phyloP scores from a whole-genome alignment of 2,329 filamentous ascomycete genomes.

The Nannizziopsis arthrosporioides region DNA sequence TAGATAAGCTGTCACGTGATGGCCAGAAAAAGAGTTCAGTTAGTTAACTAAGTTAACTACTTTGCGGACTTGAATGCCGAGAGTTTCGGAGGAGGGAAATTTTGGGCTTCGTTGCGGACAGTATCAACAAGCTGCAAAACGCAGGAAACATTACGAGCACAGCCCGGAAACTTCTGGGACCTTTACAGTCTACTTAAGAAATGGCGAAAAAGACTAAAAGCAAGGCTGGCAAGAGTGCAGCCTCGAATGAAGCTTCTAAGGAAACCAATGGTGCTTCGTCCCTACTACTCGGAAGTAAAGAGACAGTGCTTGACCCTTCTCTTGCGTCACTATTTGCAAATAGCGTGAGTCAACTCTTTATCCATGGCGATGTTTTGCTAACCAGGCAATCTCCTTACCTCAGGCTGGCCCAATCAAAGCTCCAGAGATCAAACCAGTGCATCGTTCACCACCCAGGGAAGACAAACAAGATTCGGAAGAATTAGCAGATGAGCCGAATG shows the following conservation, averaged over 20 bases:
- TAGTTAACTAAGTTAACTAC: no score
- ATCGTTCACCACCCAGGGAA: background rate
- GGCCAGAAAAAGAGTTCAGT: no score
- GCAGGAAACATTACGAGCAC: background rate
- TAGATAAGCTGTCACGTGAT: no score
- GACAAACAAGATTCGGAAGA: constrained; percentile 23
- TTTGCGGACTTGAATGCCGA: no score
- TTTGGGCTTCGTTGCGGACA: no score
- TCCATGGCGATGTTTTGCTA: background rate
- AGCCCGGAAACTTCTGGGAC: background rate
- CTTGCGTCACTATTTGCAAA: constrained; percentile 59
- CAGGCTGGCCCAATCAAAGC: constrained; percentile 33
- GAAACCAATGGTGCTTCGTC: constrained; percentile 18
- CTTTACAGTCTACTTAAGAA: background rate
- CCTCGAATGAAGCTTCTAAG: constrained; percentile 12
- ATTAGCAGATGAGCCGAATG: constrained; percentile 21
- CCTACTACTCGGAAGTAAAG: constrained; percentile 38
- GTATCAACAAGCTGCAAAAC: background rate
- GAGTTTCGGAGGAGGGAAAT: no score
- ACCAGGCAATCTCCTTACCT: background rate
- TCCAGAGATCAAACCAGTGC: constrained; percentile 18
- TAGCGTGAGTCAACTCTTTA: constrained; percentile 47
- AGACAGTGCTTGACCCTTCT: constrained; percentile 55
- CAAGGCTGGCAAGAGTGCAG: constrained; percentile 5
- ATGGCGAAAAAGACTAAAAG: constrained; percentile 16